Conservation (phyloP, 805 yeast species). For the Cyberlindnera lachancei region DNA sequence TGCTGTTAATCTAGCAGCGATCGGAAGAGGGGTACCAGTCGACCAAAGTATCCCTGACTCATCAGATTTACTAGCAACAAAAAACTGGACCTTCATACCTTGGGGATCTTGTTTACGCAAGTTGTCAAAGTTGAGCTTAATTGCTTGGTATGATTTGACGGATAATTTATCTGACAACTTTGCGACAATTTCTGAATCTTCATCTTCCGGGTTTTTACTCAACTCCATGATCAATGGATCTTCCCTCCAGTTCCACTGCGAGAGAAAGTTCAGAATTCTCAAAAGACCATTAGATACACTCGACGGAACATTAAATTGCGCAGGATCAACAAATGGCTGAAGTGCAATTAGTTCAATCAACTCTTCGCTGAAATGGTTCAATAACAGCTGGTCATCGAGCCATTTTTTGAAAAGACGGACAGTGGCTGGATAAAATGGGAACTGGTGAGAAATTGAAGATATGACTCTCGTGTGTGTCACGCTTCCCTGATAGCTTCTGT, state of each 20-base stretch:
- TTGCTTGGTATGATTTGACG: constrained; percentile 50
- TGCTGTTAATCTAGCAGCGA: constrained; percentile 83
- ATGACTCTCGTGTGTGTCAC: constrained; percentile 79
- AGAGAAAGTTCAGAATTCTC: constrained; percentile 59
- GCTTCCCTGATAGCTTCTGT: constrained; percentile 54
- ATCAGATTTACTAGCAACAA: constrained; percentile 78
- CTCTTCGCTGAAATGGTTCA: constrained; percentile 69
- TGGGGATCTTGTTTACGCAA: constrained; percentile 76
- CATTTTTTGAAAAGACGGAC: constrained; percentile 83
- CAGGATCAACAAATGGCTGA: constrained; percentile 78
- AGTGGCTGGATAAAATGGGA: constrained; percentile 67
- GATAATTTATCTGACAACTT: constrained; percentile 56
- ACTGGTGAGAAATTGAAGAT: constrained; percentile 60
- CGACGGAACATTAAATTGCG: constrained; percentile 77
- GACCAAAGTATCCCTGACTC: constrained; percentile 86
- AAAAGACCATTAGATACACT: constrained; percentile 77
- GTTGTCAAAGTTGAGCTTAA: constrained; percentile 57
- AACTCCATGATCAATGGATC: constrained; percentile 77
- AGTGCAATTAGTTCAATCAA: constrained; percentile 75
- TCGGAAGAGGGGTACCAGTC: constrained; percentile 54
- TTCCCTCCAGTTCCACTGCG: constrained; percentile 93
- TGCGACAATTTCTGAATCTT: constrained; percentile 30
- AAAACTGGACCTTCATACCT: constrained; percentile 70
- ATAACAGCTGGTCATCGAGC: constrained; percentile 76
- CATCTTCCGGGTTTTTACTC: constrained; percentile 40